Percentiles rank a stretch among this genome's conserved stretches.
Evolutionary conservation across 2,329 filamentous ascomycete species (phyloP).

Genomic region (Colletotrichum gloeosporioides): DNA sequence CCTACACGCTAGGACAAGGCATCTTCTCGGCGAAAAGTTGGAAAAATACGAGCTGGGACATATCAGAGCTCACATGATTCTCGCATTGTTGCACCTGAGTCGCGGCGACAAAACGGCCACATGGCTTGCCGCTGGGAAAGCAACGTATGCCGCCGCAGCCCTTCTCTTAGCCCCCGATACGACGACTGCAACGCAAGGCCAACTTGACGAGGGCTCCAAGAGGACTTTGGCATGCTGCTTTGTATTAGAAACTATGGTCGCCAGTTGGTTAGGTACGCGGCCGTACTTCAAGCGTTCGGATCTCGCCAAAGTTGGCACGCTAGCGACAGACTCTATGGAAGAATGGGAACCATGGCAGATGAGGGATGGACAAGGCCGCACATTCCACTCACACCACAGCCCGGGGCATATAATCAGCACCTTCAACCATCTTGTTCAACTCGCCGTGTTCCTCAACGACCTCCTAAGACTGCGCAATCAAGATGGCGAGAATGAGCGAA

Average conservation of each 20-base stretch:
- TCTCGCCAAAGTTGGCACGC: background rate
- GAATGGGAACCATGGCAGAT: constrained; percentile 4
- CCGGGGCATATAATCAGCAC: background rate
- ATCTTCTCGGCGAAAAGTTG: background rate
- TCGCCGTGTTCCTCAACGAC: background rate
- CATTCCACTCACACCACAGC: background rate
- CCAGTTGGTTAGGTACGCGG: background rate
- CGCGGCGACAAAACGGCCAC: background rate
- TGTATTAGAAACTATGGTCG: constrained; percentile 6
- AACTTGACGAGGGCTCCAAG: background rate
- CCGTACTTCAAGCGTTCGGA: background rate
- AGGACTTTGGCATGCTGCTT: background rate
- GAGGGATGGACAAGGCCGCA: background rate
- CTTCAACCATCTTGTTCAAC: background rate
- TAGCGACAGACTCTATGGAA: background rate
- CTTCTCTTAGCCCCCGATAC: background rate
- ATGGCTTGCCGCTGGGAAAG: constrained; percentile 9
- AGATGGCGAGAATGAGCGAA: background rate
- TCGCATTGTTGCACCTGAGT: background rate
- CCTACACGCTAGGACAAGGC: background rate
- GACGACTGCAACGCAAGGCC: too few species aligned
- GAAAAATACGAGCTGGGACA: background rate
- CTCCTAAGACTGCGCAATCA: background rate
- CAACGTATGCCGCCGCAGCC: background rate
- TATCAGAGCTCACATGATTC: background rate